Base-by-base conservation (phyloP, 768 basidiomycete species). In the Mycena pura region DNA sequence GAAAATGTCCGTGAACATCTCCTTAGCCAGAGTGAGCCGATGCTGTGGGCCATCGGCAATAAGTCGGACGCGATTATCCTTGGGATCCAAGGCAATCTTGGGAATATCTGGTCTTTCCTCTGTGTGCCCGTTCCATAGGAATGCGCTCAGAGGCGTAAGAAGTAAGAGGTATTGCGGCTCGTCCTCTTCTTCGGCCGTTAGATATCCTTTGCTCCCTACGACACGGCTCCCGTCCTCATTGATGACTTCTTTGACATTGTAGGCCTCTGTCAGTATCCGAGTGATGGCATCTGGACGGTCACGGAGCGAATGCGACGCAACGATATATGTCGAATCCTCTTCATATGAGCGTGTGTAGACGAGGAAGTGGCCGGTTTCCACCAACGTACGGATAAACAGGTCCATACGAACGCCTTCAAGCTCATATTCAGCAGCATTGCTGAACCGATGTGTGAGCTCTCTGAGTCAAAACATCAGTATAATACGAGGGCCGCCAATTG, bases 41-140 rank as follows among this genome's bases (percentile, higher is more conserved):
- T 85, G 83, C 63, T 89, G 87, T 0, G 95, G 87, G 10, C 96
- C 96, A 69, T 97, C 94, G 7, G 96, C 92, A 54, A 99, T 85
- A 25, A 99, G 80, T 22, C 95, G 87, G n/a, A 95, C 86, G n/a
- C 94, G 87, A 65, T 91, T 87, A 63, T 96, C 95, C 68, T 89
- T 89, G 58, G 92, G 78, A 57, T 91, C 91, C 22, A 96, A 77
- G n/a, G 94, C 90, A 64, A 95, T 80, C 68, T 80, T 88, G 14
- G 90, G 86, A 17, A 96, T 77, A 54, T 86, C 83, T 31, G 94
- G 78, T 69, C 94, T 34, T 40, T 65, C 82, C 75, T 95, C 83
- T 46, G 97, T 91, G 31, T 88, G 80, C 8, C 96, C 96, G 54
- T 90, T 91, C 96, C 96, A 99, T 28, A 95, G 78, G 77, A 97